Base-by-base conservation (phyloP, 2,329 filamentous ascomycete genomes). In the Coleophoma crateriformis region DNA sequence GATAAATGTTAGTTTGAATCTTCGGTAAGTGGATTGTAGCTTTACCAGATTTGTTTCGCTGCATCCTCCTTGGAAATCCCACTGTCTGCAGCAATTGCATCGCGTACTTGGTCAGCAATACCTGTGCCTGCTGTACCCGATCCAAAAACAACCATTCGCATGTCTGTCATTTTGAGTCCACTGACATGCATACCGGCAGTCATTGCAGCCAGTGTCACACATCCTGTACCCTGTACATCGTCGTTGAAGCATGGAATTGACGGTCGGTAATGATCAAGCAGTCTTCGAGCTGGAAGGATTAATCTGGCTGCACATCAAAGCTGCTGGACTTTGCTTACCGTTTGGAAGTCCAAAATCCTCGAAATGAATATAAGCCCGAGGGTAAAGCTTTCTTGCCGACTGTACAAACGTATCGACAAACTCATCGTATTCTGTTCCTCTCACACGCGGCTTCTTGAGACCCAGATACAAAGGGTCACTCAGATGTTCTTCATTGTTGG, bases 161-260 rank as follows among this genome's bases (percentile, higher is more conserved):
- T 68, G 51, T 95, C 88, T 8, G 73, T 68, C 38, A 95, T 71
- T 47, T 84, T 80, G 47, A 84, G 70, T 3, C 81, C 75, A 52
- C 76, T 82, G 7, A 92, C 82, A 52, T 88, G 81, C 7, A 91
- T 71, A 0, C 81, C 90, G 0, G 89, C 82, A 72, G 89, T 82
- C 54, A 95, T 84, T 1, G 87, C 90, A 0, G 90, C 90, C 0
- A 95, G 76, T 0, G 90, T 92, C 1, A 95, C 89, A 51, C 88
- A 92, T 0, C 90, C 90, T 0, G 90, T 95, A 1, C 90, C 90
- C 66, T 95, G 90, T 0, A 95, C 84, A 64, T 95, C 90, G 51
- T 95, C 90, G 61, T 95, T 95, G 74, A 96, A 95, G 65, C 89
- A 95, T 0, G 90, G 77, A 7, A 92, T 84, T 45, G 86, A 63